Conservation (phyloP, 2,329 filamentous ascomycete species). For the Fusarium beomiforme region DNA sequence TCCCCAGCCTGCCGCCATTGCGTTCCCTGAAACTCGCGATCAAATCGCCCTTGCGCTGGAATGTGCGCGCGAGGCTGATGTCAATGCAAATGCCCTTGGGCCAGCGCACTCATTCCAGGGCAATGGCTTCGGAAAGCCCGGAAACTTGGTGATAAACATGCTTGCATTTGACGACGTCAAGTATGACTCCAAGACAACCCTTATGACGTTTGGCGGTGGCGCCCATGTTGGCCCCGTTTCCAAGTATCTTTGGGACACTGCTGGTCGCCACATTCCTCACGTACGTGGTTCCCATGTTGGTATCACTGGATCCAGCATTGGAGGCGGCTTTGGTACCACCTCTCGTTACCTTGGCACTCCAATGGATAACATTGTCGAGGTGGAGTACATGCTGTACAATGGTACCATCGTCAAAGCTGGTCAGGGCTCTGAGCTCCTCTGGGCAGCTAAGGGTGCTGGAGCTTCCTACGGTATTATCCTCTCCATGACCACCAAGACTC, state of each 20-base stretch:
- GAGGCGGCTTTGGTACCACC: slow-evolving; percentile 37
- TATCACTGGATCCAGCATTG: slow-evolving; percentile 36
- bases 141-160: slow-evolving; percentile 41
- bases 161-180: slow-evolving; percentile 35
- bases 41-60: slow-evolving; percentile 34
- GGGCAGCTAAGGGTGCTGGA: slow-evolving; percentile 38
- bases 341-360: slow-evolving; percentile 32
- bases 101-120: slow-evolving; percentile 39
- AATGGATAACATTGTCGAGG: slow-evolving; percentile 36
- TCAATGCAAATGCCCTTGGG: slow-evolving; percentile 37
- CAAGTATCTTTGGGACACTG: slow-evolving; percentile 41
- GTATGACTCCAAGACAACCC: slow-evolving; percentile 27
- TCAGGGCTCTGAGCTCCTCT: slow-evolving; percentile 36
- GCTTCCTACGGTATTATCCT: slow-evolving; percentile 39
- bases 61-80: slow-evolving; percentile 37
- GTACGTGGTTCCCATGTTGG: slow-evolving; percentile 39
- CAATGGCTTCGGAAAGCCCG: slow-evolving; percentile 33
- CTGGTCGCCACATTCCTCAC: slow-evolving; percentile 39
- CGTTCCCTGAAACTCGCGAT: slow-evolving; percentile 32
- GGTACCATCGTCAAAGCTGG: slow-evolving; percentile 37
- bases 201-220: slow-evolving; percentile 38
- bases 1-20: slow-evolving; percentile 35
- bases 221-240: slow-evolving; percentile 35
- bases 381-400: slow-evolving; percentile 41
- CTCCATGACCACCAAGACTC: slow-evolving; percentile 37